Evolutionary conservation across 768 basidiomycete genomes (phyloP).

Genomic region (Tephrocybe sp.): DNA sequence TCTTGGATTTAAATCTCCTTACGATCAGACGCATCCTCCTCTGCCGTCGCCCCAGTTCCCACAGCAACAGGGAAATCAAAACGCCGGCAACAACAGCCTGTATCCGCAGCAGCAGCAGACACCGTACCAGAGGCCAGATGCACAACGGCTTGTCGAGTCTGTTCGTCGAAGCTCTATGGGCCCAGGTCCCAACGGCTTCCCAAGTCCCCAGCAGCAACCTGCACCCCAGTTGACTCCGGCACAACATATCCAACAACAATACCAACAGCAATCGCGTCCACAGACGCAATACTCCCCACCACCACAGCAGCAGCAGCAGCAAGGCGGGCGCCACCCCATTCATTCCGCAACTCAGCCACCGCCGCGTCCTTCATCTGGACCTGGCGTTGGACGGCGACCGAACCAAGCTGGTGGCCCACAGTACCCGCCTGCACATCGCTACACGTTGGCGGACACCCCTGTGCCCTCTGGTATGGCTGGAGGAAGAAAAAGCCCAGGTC

Average conservation of each 20-base stretch:
- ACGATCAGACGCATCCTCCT: constrained; percentile 1
- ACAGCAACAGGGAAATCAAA: constrained; percentile 13
- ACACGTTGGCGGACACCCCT: constrained; percentile 46
- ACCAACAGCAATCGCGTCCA: constrained; percentile 13
- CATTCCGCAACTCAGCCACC: constrained; percentile 5
- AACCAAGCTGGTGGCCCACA: constrained; percentile 21
- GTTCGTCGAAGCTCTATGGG: constrained; percentile 50
- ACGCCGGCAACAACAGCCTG: background rate
- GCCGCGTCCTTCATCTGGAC: constrained; percentile 9
- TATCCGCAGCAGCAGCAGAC: constrained; percentile 11
- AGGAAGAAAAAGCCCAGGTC: constrained; percentile 17
- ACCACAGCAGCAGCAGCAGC: constrained; percentile 10
- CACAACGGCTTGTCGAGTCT: constrained; percentile 49
- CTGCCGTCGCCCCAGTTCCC: constrained; percentile 15
- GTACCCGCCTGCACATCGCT: constrained; percentile 41
- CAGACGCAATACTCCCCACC: constrained; percentile 15
- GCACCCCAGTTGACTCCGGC: constrained; percentile 18
- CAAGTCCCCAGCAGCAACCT: constrained; percentile 3
- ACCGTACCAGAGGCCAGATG: constrained; percentile 28
- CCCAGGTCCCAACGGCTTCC: constrained; percentile 5
- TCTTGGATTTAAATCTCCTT: constrained; percentile 9
- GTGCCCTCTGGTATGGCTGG: constrained; percentile 14
- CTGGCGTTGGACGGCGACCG: constrained; percentile 14
- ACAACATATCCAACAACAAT: constrained; percentile 18
- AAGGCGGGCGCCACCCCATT: constrained; percentile 11